Base-by-base conservation (phyloP, 257 asterid species). In the Coffea eugenioides region DNA sequence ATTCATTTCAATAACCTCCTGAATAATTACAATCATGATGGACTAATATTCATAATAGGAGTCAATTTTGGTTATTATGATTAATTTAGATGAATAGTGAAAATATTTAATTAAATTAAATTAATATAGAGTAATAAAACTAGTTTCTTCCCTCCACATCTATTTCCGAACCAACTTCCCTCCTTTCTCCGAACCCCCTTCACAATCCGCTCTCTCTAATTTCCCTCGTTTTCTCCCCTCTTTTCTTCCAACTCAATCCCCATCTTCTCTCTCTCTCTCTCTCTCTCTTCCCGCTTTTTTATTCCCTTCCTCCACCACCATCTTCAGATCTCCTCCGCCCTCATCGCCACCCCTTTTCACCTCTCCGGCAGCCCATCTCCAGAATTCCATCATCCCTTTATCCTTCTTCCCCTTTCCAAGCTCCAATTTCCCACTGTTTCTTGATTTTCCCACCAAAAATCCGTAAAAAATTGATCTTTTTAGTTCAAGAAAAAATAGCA, bases 131-230 rank as follows among this genome's bases (percentile, higher is more conserved):
- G 48, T 27, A 43, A 27, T 46, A 64, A 51, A 73, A 61, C 11
- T 61, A 23, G 51, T 81, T 59, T 62, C 80, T 94, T 94, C 98
- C 98, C 97, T 94, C 98, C 98, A 92, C 91, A 88, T 86, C 97
- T 79, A 84, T 84, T 87, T 92, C 98, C 92, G 90, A 94, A 92
- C 97, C 89, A 90, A 88, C 88, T 91, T 91, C 97, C 97, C 90
- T 87, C 93, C 90, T 75, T 64, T 81, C 71, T 79, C 69, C 52
- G 25, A 51, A 15, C 64, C 64, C 82, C 39, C 72, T 21, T 39
- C 43, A 39, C 43, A 39, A 39, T 39, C 43, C 43, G 64, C n/a
- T 36, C 80, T 25, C 45, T 79, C 69, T 64, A 49, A 78, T 80
- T 84, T 85, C 90, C 90, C 91, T 89, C 91, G 88, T 86, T 89